Evolutionary conservation across 2,329 filamentous ascomycete species (phyloP), one percentile per base, ranked within the genome.

Genomic region (Cladosporium sp.): DNA sequence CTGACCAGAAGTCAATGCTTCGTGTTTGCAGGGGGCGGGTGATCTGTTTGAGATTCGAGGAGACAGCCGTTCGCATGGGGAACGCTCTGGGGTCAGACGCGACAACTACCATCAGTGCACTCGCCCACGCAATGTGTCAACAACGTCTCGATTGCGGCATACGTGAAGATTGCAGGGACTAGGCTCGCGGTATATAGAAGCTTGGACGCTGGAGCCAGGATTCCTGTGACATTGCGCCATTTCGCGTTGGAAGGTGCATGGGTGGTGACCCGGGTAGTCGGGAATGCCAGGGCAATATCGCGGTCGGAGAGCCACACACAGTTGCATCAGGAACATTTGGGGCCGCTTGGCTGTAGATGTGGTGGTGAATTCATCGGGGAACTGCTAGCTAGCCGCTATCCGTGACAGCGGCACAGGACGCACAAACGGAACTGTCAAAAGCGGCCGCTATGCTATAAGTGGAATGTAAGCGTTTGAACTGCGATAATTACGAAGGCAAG

Each of bases 401-500:
- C 52, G 40, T 47, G 52, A 55, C 52, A 55, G 52, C 52, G 52
- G 52, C 19, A 35, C 20, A n/a, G 22, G 39, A 24, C 25, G 40
- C 40, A 47, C 52, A 24, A 36, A 28, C 51, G 9, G 22, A 55
- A 24, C 40, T 55, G 52, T 55, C 52, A 55, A 47, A 55, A 35
- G 9, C 37, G 25, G 37, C n/a, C 24, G 37, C 50, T 42, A n/a
- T 34, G 24, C 24, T 53, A 19, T 24, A n/a, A 34, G 20, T 20
- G 47, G 28, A 36, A 19, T 17, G 19, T n/a, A n/a, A 32, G 10
- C 25, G 45, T 48, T 34, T 48, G 45, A 6, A 48, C 1, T 15
- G 7, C 25, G 4, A 35, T n/a, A 6, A n/a, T n/a, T 15, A n/a
- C 7, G 8, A 39, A 12, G 36, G 36, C 13, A 39, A n/a, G 17